Evolutionary conservation across 1,284 basidiomycete genomes (phyloP), one percentile per base, ranked within the genome.

Genomic region (Tausonia pullulans): DNA sequence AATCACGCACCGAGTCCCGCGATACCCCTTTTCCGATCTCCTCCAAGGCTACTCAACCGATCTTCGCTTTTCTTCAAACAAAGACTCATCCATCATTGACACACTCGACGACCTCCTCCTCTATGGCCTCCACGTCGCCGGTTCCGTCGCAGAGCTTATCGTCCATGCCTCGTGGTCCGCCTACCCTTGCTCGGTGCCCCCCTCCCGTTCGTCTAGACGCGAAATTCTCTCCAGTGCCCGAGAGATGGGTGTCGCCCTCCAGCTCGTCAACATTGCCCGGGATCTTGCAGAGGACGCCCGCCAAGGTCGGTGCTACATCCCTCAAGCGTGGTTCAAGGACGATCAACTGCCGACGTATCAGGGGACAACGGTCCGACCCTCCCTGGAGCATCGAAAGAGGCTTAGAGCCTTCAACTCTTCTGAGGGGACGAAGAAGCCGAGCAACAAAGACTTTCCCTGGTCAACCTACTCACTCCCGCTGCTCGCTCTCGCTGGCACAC

Each of bases 101-200:
- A 74, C 75, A 0, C 70, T 72, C 27, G 69, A 67, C 1, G 77
- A 79, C 61, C 70, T 80, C 16, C 67, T 78, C 50, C 58, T 68
- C 3, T 80, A 80, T 69, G 75, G 77, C 8, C 73, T 75, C 57
- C 71, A 76, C 53, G 78, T 79, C 8, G 78, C 77, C 1, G 77
- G 77, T 1, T 74, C 74, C 4, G 75, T 79, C 9, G 77, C 77
- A 6, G 71, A 76, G 43, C 73, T 78, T 46, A 76, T 77, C 63
- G 76, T 77, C 58, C 75, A 77, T 65, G 71, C 78, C 45, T 72
- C 77, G 13, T 79, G 77, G 75, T 73, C 74, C 4, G 64, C 73
- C 8, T 67, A 73, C 1, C 70, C 65, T 55, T 60, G 61, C 48
- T 66, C 58, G 40, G 58, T 60, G 27, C 52, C 27, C 45, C 45